phyloP scores from a whole-genome alignment of 2,329 filamentous ascomycete species.

The Trichoderma oligosporum region DNA sequence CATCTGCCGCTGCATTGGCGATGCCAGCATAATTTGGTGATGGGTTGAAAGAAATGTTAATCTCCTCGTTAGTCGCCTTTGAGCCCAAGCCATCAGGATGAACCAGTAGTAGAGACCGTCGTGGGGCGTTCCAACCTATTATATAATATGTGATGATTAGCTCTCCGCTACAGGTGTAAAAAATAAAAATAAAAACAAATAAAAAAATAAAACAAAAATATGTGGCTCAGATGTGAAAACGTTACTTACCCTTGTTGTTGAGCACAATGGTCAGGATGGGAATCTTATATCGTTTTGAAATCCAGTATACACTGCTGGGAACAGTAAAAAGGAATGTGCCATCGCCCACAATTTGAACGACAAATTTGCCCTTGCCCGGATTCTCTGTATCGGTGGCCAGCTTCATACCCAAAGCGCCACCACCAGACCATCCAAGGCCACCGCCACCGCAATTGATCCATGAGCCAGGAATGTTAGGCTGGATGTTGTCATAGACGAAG shows the following conservation, averaged over 20 bases:
- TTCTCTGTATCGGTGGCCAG: constrained; percentile 52
- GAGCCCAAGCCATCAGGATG: constrained; percentile 56
- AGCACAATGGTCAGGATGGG: constrained; percentile 53
- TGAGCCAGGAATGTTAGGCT: constrained; percentile 62
- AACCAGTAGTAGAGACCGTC: constrained; percentile 53
- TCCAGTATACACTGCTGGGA: constrained; percentile 55
- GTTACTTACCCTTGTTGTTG: constrained; percentile 50
- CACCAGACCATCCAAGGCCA: constrained; percentile 77
- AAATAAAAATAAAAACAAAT: neutral
- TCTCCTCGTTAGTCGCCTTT: constrained; percentile 55
- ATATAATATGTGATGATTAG: neutral
- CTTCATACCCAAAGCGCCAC: constrained; percentile 71
- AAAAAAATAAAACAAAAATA: too few relatives aligned
- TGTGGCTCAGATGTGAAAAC: too few relatives aligned
- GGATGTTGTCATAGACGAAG: constrained; percentile 67
- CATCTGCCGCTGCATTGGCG: constrained; percentile 56
- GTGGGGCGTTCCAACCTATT: constrained; percentile 57
- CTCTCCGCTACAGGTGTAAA: neutral
- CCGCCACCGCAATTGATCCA: constrained; percentile 82
- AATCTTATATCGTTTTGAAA: constrained; percentile 50
- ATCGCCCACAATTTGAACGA: constrained; percentile 55
- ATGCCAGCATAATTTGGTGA: constrained; percentile 58
- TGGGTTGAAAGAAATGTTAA: constrained; percentile 59
- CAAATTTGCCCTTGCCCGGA: constrained; percentile 47
- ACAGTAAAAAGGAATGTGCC: constrained; percentile 55